Evolutionary conservation across 2,329 filamentous ascomycete species (phyloP).

Genomic region (Arthrobotrys sinensis): DNA sequence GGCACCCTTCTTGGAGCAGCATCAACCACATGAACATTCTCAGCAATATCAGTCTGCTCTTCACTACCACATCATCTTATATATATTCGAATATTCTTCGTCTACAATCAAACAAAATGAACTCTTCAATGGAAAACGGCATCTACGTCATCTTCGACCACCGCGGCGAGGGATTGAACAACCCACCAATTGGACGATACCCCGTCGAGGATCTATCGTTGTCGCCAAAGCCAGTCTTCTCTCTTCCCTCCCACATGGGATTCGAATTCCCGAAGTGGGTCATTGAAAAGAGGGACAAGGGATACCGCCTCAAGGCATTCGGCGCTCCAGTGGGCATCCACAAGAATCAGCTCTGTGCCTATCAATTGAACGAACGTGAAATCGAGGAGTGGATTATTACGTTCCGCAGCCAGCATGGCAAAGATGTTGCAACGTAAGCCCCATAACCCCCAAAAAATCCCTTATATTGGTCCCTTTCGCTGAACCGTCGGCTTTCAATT

Average conservation of each 20-base stretch:
- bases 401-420: neutral
- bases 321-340: conserved; percentile 6
- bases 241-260: neutral
- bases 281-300: conserved; percentile 13
- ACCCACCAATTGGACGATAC: conserved; percentile 13
- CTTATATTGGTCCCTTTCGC: no score
- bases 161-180: conserved; percentile 1
- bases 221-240: conserved; percentile 1
- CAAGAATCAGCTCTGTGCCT: conserved; percentile 9
- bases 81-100: neutral
- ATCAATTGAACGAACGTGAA: neutral
- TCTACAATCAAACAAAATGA: conserved; percentile 1
- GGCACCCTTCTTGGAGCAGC: neutral
- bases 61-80: neutral
- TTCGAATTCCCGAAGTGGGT: conserved; percentile 20
- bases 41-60: neutral
- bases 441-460: neutral
- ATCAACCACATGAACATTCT: neutral
- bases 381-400: conserved; percentile 22
- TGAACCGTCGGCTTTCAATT: neutral
- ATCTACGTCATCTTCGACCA: conserved; percentile 18
- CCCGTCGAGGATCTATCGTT: conserved; percentile 3
- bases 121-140: conserved; percentile 12
- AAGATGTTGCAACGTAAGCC: conserved; percentile 16
- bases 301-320: conserved; percentile 13